Conservation (phyloP, 2,329 filamentous ascomycete genomes). For the Shiraia sp. region DNA sequence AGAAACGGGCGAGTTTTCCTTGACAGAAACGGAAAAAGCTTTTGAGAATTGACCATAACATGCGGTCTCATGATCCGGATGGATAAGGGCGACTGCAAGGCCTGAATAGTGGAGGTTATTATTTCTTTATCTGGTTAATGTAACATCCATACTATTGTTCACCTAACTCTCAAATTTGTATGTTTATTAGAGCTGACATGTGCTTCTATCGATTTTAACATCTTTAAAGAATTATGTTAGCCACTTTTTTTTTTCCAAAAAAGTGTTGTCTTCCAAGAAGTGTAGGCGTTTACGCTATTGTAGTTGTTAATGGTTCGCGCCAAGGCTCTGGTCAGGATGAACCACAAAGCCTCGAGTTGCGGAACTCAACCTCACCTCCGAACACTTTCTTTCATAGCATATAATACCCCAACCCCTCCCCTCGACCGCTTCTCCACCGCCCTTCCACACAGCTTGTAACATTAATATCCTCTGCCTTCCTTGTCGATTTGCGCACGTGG, state of each 20-base stretch:
- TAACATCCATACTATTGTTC: too few species aligned
- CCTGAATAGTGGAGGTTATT: too few species aligned
- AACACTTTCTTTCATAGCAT: constrained; percentile 3
- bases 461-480: constrained; percentile 1
- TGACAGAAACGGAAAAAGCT: too few species aligned
- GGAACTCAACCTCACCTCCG: constrained; percentile 10
- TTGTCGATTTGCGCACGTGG: background rate
- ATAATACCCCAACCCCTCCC: background rate
- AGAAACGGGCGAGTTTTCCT: too few species aligned
- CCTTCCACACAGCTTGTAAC: background rate
- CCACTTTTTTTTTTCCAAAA: background rate
- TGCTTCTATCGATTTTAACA: too few species aligned
- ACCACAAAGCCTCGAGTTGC: constrained; percentile 1
- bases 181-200: too few species aligned
- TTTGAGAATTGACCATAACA: too few species aligned
- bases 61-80: too few species aligned
- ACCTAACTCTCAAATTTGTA: too few species aligned
- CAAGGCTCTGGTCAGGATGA: background rate
- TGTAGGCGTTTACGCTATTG: background rate
- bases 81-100: too few species aligned
- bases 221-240: too few species aligned
- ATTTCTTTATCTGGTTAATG: too few species aligned
- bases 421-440: background rate
- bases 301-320: background rate
- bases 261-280: background rate